Evolutionary conservation across 2,329 filamentous ascomycete genomes (phyloP), one percentile per base, ranked within the genome.

Genomic region (Trematosphaeria pertusa): DNA sequence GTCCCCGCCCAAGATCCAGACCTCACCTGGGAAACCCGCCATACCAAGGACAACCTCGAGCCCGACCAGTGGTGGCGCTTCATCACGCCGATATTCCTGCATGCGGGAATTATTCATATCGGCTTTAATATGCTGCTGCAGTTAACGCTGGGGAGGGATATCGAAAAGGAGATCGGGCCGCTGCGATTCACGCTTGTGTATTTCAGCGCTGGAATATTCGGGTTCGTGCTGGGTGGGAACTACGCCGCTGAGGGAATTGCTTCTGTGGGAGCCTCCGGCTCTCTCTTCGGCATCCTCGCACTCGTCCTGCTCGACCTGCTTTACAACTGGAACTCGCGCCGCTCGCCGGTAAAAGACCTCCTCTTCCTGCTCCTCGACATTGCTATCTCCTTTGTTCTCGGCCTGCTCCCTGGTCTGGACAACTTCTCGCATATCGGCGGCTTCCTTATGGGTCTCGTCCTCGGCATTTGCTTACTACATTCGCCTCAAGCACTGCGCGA

Each of bases 401-500:
- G 94, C 24, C 81, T 99, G 3, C 81, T 99, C 1, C 94, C 94
- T 0, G 93, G 92, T 7, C 75, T 99, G 36, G 94, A 99, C 78
- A 99, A 99, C 73, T 99, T 97, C 72, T 89, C 90, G 12, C 94
- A 99, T 60, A 97, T 99, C 52, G 94, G 94, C 43, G 94, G 94
- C 2, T 97, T 97, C 71, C 74, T 96, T 39, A 96, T 96, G 85
- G 94, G 94, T 1, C 75, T 99, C 5, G 87, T 87, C 0, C 82
- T 97, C 1, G 94, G 94, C 10, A 80, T 97, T 40, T 95, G 87
- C 52, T 80, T 99, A 20, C 78, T 99, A 51, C 91, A 93, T 67
- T 97, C 92, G 3, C 94, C 94, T 2, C 89, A 91, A 54, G 80
- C 85, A 1, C 79, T 97, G 15, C 85, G 91, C 24, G 80, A 86